Evolutionary conservation across 2,329 filamentous ascomycete genomes (phyloP).

Genomic region (Lithohypha guttulata): DNA sequence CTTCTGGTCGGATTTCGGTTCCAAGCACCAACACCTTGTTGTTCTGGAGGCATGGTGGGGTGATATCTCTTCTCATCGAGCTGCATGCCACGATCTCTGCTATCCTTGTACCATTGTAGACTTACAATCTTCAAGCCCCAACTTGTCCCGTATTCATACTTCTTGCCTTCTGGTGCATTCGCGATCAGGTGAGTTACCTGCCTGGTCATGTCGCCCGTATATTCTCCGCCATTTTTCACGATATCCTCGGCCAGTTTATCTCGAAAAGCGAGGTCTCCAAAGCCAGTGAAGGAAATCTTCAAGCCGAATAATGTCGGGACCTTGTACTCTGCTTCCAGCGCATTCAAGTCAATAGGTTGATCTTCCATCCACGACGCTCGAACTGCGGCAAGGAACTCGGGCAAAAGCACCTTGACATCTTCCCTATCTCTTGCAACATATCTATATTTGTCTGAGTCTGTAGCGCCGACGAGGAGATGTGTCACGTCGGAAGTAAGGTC

Average conservation of each 20-base stretch:
- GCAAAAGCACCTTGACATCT: slow-evolving; percentile 72
- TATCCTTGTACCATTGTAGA: slow-evolving; percentile 75
- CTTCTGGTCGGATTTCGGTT: slow-evolving; percentile 42
- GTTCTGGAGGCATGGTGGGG: slow-evolving; percentile 55
- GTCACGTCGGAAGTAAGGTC: slow-evolving; percentile 95
- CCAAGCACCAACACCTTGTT: slow-evolving; percentile 72
- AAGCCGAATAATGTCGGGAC: slow-evolving; percentile 40
- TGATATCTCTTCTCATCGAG: slow-evolving; percentile 80
- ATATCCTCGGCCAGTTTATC: slow-evolving; percentile 59
- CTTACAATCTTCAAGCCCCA: slow-evolving; percentile 76
- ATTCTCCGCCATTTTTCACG: slow-evolving; percentile 62
- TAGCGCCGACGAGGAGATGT: slow-evolving; percentile 81
- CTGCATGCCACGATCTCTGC: slow-evolving; percentile 75
- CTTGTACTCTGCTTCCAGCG: slow-evolving; percentile 51
- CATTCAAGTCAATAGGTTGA: slow-evolving; percentile 59
- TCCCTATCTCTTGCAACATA: slow-evolving; percentile 84
- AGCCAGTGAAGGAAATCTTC: slow-evolving; percentile 59
- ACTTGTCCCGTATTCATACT: slow-evolving; percentile 74
- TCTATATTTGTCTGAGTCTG: slow-evolving; percentile 85
- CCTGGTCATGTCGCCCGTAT: slow-evolving; percentile 78
- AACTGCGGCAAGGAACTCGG: slow-evolving; percentile 76
- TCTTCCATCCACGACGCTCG: slow-evolving; percentile 71
- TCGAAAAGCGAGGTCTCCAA: slow-evolving; percentile 56
- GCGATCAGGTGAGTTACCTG: slow-evolving; percentile 81
- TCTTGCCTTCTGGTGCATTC: slow-evolving; percentile 66